Conservation (phyloP, 495 filamentous ascomycete species). For the Aspergillus panamensis region DNA sequence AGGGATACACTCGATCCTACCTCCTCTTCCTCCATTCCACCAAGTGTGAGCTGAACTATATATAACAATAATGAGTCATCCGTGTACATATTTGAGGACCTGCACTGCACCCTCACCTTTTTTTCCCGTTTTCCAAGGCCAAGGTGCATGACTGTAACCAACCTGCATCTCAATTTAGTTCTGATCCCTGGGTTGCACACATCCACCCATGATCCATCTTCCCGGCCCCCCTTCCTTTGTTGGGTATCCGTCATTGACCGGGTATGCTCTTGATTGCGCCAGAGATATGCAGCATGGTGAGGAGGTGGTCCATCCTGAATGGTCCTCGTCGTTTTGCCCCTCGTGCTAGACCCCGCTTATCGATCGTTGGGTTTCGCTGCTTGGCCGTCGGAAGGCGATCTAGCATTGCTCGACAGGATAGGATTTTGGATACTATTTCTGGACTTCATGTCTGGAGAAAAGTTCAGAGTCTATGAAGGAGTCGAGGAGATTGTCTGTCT, state of each 20-base stretch:
- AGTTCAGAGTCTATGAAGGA: not conserved
- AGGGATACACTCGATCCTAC: not conserved
- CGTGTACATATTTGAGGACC: not conserved
- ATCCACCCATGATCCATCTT: not conserved
- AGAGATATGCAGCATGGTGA: not conserved
- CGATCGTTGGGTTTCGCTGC: slow-evolving; percentile 12
- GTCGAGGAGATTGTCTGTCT: not conserved
- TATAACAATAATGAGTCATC: not conserved
- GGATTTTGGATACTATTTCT: not conserved
- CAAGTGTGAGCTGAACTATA: not conserved
- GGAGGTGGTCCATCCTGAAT: not conserved
- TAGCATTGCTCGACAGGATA: not conserved
- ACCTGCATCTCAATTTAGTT: not conserved
- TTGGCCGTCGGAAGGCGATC: slow-evolving; percentile 3
- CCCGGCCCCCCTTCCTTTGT: no score
- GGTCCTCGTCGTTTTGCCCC: not conserved
- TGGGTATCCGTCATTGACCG: no score
- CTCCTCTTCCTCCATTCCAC: not conserved
- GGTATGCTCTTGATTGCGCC: not conserved
- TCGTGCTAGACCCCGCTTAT: slow-evolving; percentile 10
- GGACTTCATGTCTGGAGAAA: not conserved
- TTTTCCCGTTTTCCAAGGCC: not conserved
- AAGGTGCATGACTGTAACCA: slow-evolving; percentile 1
- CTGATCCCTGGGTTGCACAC: slow-evolving; percentile 1
- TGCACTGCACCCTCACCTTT: not conserved